A percentile compares a stretch with the other conserved stretches of the same genome.
Conservation (phyloP, 2,329 filamentous ascomycete genomes). For the Cryphonectria parasitica region DNA sequence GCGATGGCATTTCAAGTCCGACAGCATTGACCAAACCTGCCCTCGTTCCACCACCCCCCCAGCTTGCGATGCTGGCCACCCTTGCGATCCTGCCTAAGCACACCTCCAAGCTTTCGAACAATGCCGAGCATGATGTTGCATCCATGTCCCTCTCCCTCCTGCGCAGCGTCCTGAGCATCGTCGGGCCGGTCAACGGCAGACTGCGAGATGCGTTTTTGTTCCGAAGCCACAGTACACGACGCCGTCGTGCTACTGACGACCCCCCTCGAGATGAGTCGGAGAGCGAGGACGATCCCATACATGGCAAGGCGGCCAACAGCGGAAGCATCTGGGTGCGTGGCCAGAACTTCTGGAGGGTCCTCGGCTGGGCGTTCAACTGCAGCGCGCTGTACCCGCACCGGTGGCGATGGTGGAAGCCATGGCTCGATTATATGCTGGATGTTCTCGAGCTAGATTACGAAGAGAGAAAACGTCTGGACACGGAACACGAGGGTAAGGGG, state of each 20-base stretch:
- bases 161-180: conserved; percentile 64
- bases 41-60: conserved; percentile 69
- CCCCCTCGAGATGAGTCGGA: conserved; percentile 32
- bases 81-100: conserved; percentile 80
- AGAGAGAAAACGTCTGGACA: conserved; percentile 57
- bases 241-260: conserved; percentile 38
- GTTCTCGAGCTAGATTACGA: conserved; percentile 73
- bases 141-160: conserved; percentile 72
- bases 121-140: conserved; percentile 65
- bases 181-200: conserved; percentile 72
- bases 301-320: conserved; percentile 62
- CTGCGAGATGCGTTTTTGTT: conserved; percentile 77
- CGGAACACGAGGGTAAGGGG: conserved; percentile 35
- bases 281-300: conserved; percentile 56
- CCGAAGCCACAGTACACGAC: conserved; percentile 37
- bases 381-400: conserved; percentile 71
- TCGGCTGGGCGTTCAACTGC: conserved; percentile 95
- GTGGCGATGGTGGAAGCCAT: conserved; percentile 81
- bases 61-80: conserved; percentile 78
- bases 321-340: conserved; percentile 75
- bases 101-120: conserved; percentile 71
- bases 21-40: conserved; percentile 45
- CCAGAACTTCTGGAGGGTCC: conserved; percentile 84
- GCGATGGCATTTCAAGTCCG: conserved; percentile 49
- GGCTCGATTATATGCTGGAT: conserved; percentile 80